Base-by-base conservation (phyloP, 805 yeast species). In the Candida mattraensis region DNA sequence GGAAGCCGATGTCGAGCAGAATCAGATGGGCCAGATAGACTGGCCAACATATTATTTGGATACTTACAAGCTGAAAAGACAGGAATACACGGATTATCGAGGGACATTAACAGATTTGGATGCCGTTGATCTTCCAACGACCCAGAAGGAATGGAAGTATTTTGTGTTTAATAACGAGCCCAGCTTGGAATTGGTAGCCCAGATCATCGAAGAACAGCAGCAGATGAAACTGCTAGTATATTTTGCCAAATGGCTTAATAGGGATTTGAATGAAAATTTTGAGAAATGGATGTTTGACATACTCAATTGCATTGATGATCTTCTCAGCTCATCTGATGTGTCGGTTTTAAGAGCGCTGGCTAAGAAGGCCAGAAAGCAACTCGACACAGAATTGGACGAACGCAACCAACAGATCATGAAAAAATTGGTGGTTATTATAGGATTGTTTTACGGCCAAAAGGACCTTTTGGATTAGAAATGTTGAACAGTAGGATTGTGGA, bases 71-170 rank as follows among this genome's bases (percentile, higher is more conserved):
- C 2, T 11, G 4, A 14, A 40, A 13, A 33, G 59, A 28, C 19
- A 33, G 3, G 35, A 39, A 7, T 58, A 58, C 30, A 24, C 28
- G 2, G 39, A 31, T 2, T 57, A 34, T 25, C 43, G 60, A 25
- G 28, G 37, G 5, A 29, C 37, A 2, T 27, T 56, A 24, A 38
- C 44, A 5, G 63, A 54, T 15, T 12, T 53, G 5, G 58, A 56
- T 36, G 59, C 57, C 5, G 43, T 51, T 13, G 66, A 64, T 13
- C 51, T 61, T 11, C 75, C 74, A 2, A 18, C 35, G 9, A 61
- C 68, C 3, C 57, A 59, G 14, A 57, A 63, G 24, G 54, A 61
- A 11, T 73, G 79, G 79, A 69, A 69, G 37, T 47, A 48, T 7
- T 64, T 60, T 36, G 50, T 70, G 2, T 55, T 60, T 35, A 50